Conservation (phyloP, 2,329 filamentous ascomycete species). For the Exophiala mesophila region DNA sequence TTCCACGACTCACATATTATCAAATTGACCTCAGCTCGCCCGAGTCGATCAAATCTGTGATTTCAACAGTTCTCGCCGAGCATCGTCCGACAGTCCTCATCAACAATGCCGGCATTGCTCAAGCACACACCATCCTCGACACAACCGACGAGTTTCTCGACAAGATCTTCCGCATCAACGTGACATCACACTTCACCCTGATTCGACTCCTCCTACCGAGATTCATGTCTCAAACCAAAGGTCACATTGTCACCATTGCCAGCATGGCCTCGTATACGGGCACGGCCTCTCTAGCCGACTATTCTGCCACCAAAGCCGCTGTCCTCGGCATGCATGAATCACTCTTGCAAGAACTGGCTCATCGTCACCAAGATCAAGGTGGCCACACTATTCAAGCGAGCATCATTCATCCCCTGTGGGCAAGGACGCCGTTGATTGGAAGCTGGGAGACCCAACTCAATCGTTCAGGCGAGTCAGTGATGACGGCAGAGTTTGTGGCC, state of each 20-base stretch:
- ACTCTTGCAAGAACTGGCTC: constrained; percentile 53
- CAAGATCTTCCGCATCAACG: constrained; percentile 67
- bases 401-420: constrained; percentile 23
- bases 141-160: constrained; percentile 55
- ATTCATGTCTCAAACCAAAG: constrained; percentile 61
- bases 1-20: constrained; percentile 11
- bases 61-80: constrained; percentile 48
- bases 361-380: constrained; percentile 43
- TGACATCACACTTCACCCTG: constrained; percentile 62
- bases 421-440: constrained; percentile 15
- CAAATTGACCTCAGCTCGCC: constrained; percentile 57
- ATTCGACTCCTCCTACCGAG: constrained; percentile 61
- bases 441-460: constrained; percentile 54
- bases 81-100: constrained; percentile 61
- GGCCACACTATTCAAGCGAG: constrained; percentile 18
- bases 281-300: constrained; percentile 62
- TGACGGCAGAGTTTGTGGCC: constrained; percentile 48
- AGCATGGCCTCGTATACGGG: constrained; percentile 58
- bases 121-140: constrained; percentile 57
- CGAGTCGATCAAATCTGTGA: constrained; percentile 50
- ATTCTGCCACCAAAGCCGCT: constrained; percentile 62
- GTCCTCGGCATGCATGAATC: constrained; percentile 64
- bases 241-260: constrained; percentile 67
- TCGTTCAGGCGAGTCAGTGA: constrained; percentile 43
- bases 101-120: constrained; percentile 63